A percentile compares a stretch with the other conserved stretches of the same genome.
phyloP scores from a whole-genome alignment of 352 stramenopile genomes.

The Globisporangium nunn region DNA sequence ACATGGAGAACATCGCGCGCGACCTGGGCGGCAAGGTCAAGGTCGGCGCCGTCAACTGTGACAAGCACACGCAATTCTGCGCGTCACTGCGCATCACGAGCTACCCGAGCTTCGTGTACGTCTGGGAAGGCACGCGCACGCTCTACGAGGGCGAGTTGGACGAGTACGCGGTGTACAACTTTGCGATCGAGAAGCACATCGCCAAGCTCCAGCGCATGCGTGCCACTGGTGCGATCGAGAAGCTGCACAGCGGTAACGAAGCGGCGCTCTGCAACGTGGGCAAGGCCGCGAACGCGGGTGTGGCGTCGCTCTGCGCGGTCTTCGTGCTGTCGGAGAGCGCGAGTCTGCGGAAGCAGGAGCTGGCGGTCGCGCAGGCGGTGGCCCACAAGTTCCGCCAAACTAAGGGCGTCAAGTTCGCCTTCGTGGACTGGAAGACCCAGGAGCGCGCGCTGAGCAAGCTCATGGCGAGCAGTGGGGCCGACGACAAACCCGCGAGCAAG shows the following conservation, averaged over 20 bases:
- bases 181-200: conserved; percentile 79
- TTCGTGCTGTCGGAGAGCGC: conserved; percentile 62
- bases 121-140: conserved; percentile 48
- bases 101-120: conserved; percentile 59
- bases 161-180: conserved; percentile 80
- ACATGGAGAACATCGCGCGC: conserved; percentile 56
- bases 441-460: conserved; percentile 43
- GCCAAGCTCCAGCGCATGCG: conserved; percentile 58
- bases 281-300: conserved; percentile 37
- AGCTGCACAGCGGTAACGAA: conserved; percentile 65
- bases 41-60: conserved; percentile 71
- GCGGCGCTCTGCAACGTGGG: conserved; percentile 74
- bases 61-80: conserved; percentile 59
- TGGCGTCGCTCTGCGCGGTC: conserved; percentile 57
- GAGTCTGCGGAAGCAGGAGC: conserved; percentile 29
- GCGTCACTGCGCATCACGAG: conserved; percentile 23
- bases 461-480: conserved; percentile 20
- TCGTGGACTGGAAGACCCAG: conserved; percentile 71
- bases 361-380: conserved; percentile 49
- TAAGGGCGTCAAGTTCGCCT: conserved; percentile 54
- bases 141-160: conserved; percentile 60
- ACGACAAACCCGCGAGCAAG: no score
- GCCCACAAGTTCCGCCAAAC: conserved; percentile 59
- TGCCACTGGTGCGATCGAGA: conserved; percentile 56
- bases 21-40: conserved; percentile 67